Base-by-base conservation (phyloP, 2,329 filamentous ascomycete species). In the Calycina herbarum region DNA sequence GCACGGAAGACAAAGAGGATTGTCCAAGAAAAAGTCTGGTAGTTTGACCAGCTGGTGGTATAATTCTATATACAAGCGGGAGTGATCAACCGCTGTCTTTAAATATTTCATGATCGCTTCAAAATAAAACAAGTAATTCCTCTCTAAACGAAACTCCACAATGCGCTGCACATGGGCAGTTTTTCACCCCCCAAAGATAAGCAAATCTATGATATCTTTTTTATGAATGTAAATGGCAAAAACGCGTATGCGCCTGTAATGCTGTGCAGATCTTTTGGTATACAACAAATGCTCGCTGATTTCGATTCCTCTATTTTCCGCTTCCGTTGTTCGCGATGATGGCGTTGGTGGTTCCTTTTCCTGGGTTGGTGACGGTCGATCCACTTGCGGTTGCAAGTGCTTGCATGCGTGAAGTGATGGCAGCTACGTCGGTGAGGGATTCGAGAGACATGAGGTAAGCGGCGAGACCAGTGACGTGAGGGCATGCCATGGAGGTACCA, bases 391-490 rank as follows among this genome's bases (percentile, higher is more conserved):
- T 74, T n/a, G 78, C 71, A 48, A 82, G 73, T 1, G 74, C 64
- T 62, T 74, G 67, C 45, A 82, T 77, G 58, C 77, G 75, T 27
- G 72, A 45, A 33, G 73, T 73, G 5, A 83, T 77, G 38, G 75
- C 78, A 58, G 77, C 74, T 2, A 80, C 79, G 3, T 74, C 77
- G 54, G 64, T 74, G 66, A 79, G 74, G 1, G 76, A 77, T 68
- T 82, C 79, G 1, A 80, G 69, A 2, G 72, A 73, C 79, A 91
- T 87, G 35, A 92, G 78, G 77, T 91, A 92, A 35, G 87, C 88
- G 13, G 86, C 87, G 3, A 92, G 79, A 57, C 89, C 89, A 56
- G 86, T 83, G 63, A 91, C 82, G 74, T 91, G 89, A 1, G 89
- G 89, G 17, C 83, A 83, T 33, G 89, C 87, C 86, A 88, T 88